Evolutionary conservation across 1,284 basidiomycete genomes (phyloP).

Genomic region (Heliocybe sulcata): DNA sequence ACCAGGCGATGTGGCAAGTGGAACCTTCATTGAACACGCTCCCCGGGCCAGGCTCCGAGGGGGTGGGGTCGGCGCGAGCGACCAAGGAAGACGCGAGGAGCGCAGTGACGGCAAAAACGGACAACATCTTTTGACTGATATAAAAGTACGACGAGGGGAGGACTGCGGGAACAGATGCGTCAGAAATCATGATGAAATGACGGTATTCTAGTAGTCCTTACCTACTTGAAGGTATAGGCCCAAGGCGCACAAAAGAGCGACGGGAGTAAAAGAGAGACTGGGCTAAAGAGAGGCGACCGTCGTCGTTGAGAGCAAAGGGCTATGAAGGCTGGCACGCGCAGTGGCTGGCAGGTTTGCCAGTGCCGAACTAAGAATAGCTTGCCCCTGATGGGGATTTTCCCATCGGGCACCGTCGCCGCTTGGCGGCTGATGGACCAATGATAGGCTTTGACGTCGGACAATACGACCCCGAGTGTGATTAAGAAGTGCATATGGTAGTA

Average conservation of each 20-base stretch:
- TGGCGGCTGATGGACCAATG: no score
- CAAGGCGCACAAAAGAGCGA: slow-evolving; percentile 1
- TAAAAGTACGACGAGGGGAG: not conserved
- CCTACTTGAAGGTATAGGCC: not conserved
- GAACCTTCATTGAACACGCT: slow-evolving; percentile 48
- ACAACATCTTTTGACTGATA: slow-evolving; percentile 8
- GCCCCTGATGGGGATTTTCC: not conserved
- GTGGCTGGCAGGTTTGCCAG: not conserved
- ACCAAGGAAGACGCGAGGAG: slow-evolving; percentile 7
- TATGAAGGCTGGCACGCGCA: not conserved
- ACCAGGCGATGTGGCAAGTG: slow-evolving; percentile 49
- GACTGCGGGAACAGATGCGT: not conserved
- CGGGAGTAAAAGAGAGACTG: not conserved
- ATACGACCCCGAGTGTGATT: no score
- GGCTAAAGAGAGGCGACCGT: not conserved
- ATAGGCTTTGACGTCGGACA: no score
- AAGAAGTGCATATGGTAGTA: no score
- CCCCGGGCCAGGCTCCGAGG: slow-evolving; percentile 41
- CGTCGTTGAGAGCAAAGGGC: slow-evolving; percentile 1
- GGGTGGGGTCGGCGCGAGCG: slow-evolving; percentile 7
- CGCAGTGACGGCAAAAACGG: slow-evolving; percentile 5
- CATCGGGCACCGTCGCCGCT: no score
- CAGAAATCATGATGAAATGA: no score
- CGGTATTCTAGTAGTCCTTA: no score
- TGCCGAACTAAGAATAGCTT: not conserved